phyloP scores from a whole-genome alignment of 208 protist genomes.

The Crithidia expoeki region DNA sequence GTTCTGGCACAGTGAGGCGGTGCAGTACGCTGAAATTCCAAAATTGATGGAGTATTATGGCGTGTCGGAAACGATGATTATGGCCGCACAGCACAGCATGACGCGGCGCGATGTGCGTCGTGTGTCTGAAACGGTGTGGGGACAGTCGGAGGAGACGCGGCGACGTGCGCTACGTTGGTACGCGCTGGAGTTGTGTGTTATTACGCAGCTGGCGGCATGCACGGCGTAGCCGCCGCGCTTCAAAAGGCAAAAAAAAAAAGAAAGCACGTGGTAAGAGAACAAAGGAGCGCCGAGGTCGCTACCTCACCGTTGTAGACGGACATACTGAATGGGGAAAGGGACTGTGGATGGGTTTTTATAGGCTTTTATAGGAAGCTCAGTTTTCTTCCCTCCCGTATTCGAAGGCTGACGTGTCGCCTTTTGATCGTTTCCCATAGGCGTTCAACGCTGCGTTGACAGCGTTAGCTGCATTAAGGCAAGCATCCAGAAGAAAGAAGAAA shows the following conservation, averaged over 20 bases:
- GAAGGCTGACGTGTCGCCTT: no score
- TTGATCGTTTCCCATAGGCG: no score
- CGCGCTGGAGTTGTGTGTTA: slow-evolving; percentile 59
- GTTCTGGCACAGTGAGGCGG: slow-evolving; percentile 20
- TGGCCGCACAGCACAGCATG: slow-evolving; percentile 27
- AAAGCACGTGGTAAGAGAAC: no score
- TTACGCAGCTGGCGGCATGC: slow-evolving; percentile 53
- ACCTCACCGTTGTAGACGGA: no score
- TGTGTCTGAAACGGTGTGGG: neutral
- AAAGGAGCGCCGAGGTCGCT: no score
- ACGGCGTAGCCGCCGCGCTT: slow-evolving; percentile 28
- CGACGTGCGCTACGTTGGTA: slow-evolving; percentile 26
- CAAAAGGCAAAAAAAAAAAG: neutral
- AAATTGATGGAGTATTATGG: slow-evolving; percentile 33
- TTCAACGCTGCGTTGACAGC: no score
- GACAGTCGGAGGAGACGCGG: slow-evolving; percentile 7
- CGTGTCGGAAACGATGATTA: slow-evolving; percentile 31
- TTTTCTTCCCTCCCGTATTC: no score
- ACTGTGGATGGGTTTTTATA: no score
- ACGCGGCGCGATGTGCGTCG: slow-evolving; percentile 16
- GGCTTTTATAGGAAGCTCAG: no score
- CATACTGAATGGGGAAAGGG: no score
- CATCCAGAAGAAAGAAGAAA: no score
- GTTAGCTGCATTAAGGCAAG: no score
- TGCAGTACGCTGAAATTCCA: slow-evolving; percentile 17